Evolutionary conservation across 495 filamentous ascomycete species (phyloP).

Genomic region (Neurospora sp.): DNA sequence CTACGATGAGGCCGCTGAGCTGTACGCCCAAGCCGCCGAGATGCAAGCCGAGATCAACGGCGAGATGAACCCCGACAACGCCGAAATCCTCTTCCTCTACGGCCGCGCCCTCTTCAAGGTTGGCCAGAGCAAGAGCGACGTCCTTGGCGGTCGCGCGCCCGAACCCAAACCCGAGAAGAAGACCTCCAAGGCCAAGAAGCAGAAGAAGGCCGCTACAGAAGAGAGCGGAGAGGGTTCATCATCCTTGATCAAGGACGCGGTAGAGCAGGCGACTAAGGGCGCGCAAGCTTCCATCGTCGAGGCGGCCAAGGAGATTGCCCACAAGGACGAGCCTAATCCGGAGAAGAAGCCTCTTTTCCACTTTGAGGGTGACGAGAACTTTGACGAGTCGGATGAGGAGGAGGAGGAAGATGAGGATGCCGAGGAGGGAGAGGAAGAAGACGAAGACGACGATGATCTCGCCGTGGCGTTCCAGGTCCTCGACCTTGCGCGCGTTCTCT

Average conservation of each 20-base stretch:
- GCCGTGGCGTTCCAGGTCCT: constrained; percentile 83
- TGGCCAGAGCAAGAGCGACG: constrained; percentile 86
- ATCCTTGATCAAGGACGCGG: constrained; percentile 34
- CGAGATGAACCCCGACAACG: constrained; percentile 80
- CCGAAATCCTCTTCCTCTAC: constrained; percentile 86
- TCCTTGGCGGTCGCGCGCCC: constrained; percentile 73
- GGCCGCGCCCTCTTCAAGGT: constrained; percentile 87
- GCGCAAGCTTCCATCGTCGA: constrained; percentile 28
- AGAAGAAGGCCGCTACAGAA: constrained; percentile 12
- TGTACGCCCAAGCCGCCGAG: constrained; percentile 80
- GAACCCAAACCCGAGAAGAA: constrained; percentile 37
- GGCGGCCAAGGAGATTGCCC: constrained; percentile 29
- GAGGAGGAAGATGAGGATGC: constrained; percentile 47
- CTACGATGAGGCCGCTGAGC: constrained; percentile 70
- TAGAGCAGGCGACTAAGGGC: constrained; percentile 35
- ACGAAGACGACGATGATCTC: constrained; percentile 85
- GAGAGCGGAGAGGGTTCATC: constrained; percentile 25
- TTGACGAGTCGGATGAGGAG: constrained; percentile 66
- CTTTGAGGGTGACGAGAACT: constrained; percentile 90
- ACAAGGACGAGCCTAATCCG: constrained; percentile 17
- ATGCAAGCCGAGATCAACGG: constrained; percentile 86
- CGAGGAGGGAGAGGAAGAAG: constrained; percentile 41
- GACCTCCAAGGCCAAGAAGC: constrained; percentile 13
- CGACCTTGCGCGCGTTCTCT: constrained; percentile 79
- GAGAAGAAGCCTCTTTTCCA: constrained; percentile 70